phyloP scores from a whole-genome alignment of 257 asterid genomes.

The Ligustrum vulgare region DNA sequence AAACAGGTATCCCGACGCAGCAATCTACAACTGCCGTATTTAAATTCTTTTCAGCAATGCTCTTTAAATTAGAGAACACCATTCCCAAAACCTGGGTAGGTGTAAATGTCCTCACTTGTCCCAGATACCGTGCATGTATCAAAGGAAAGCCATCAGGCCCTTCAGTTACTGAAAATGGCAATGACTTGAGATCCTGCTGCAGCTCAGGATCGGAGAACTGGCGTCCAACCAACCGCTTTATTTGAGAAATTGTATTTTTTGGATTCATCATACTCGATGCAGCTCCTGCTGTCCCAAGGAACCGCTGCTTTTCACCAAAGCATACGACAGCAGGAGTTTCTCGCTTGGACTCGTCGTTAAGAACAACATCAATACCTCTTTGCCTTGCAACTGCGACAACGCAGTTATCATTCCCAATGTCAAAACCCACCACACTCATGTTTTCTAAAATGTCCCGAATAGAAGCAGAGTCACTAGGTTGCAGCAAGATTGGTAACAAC shows the following conservation, averaged over 20 bases:
- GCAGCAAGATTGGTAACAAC: too few species aligned
- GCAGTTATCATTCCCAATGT: slow-evolving; percentile 86
- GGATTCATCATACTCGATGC: slow-evolving; percentile 97
- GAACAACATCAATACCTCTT: slow-evolving; percentile 94
- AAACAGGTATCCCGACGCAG: slow-evolving; percentile 89
- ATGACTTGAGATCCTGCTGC: slow-evolving; percentile 71
- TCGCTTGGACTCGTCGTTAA: slow-evolving; percentile 90
- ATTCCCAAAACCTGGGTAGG: slow-evolving; percentile 91
- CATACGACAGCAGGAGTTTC: slow-evolving; percentile 90
- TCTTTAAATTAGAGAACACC: slow-evolving; percentile 79
- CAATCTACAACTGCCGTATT: slow-evolving; percentile 92
- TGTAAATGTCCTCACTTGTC: slow-evolving; percentile 71
- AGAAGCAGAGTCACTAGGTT: too few species aligned
- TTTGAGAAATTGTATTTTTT: slow-evolving; percentile 81
- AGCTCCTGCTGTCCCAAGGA: slow-evolving; percentile 97
- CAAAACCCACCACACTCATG: slow-evolving; percentile 99
- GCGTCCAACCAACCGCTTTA: slow-evolving; percentile 84
- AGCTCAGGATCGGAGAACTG: slow-evolving; percentile 86
- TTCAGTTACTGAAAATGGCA: slow-evolving; percentile 73
- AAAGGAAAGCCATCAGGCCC: slow-evolving; percentile 94
- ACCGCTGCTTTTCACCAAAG: slow-evolving; percentile 92
- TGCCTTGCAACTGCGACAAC: slow-evolving; percentile 98
- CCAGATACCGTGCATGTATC: slow-evolving; percentile 77
- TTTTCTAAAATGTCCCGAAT: slow-evolving; percentile 24
- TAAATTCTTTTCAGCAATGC: slow-evolving; percentile 82